phyloP scores from a whole-genome alignment of 768 basidiomycete genomes.

The Calocybe gangraenosa region DNA sequence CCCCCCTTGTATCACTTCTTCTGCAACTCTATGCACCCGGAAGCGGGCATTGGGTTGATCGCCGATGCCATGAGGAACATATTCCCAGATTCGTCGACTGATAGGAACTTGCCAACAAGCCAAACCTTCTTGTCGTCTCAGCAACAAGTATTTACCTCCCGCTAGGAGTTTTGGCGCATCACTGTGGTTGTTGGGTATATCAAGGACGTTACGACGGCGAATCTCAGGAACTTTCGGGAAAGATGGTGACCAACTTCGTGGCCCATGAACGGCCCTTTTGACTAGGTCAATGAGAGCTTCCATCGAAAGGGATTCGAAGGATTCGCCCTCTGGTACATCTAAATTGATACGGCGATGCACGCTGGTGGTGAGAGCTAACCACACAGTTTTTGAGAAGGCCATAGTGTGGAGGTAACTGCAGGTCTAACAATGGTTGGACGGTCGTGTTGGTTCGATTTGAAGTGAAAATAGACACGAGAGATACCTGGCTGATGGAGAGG shows the following conservation, averaged over 20 bases:
- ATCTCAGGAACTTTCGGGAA: neutral
- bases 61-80: neutral
- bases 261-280: conserved; percentile 5
- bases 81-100: conserved; percentile 2
- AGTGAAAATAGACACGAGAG: neutral
- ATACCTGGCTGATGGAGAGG: conserved; percentile 5
- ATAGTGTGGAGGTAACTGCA: conserved; percentile 5
- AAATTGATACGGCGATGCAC: conserved; percentile 3
- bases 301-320: conserved; percentile 3
- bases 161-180: neutral
- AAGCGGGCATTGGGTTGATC: neutral
- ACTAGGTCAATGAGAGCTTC: conserved; percentile 3
- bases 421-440: too few species aligned
- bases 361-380: conserved; percentile 5
- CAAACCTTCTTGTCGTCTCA: neutral
- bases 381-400: conserved; percentile 1
- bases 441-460: neutral
- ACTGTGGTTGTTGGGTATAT: neutral
- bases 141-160: neutral
- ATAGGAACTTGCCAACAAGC: neutral
- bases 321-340: neutral
- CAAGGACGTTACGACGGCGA: neutral
- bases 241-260: conserved; percentile 1
- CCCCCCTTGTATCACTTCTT: conserved; percentile 4
- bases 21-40: neutral